phyloP scores from a whole-genome alignment of 2,329 filamentous ascomycete genomes.

The Venturia effusa region DNA sequence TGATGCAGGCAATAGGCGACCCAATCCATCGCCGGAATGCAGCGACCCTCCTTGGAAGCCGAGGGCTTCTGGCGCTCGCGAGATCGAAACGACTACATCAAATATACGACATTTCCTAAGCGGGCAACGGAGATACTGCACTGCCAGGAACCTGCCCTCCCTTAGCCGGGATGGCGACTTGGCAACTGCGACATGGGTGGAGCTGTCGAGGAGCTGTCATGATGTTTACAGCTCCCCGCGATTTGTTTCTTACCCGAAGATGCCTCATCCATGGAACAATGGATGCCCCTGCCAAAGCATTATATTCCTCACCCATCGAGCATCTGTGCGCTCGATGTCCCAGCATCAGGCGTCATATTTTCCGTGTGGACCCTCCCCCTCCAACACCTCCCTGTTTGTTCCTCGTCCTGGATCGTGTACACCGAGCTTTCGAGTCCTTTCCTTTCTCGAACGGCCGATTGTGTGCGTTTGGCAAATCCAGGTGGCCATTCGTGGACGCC shows the following conservation, averaged over 20 bases:
- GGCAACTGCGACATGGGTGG: background rate
- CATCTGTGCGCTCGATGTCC: background rate
- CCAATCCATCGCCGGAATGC: background rate
- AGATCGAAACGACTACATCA: conserved; percentile 10
- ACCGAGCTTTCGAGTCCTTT: conserved; percentile 2
- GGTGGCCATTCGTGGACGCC: conserved; percentile 5
- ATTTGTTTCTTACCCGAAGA: conserved; percentile 1
- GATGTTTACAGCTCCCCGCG: conserved; percentile 9
- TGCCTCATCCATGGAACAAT: background rate
- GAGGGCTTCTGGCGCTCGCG: background rate
- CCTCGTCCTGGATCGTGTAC: background rate
- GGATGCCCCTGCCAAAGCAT: background rate
- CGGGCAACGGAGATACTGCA: conserved; percentile 4
- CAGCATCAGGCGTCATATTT: conserved; percentile 1
- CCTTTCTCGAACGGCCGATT: conserved; percentile 9
- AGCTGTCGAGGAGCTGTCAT: conserved; percentile 8
- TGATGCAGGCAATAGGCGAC: conserved; percentile 3
- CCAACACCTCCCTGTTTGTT: background rate
- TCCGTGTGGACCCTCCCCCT: background rate
- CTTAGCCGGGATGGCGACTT: conserved; percentile 2
- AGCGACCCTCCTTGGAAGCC: background rate
- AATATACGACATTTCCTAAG: conserved; percentile 10
- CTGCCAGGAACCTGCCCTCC: conserved; percentile 2
- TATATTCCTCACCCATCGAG: conserved; percentile 8
- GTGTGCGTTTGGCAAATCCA: conserved; percentile 1